phyloP scores from a whole-genome alignment of 2,329 filamentous ascomycete species.

The Colletotrichum tropicale region DNA sequence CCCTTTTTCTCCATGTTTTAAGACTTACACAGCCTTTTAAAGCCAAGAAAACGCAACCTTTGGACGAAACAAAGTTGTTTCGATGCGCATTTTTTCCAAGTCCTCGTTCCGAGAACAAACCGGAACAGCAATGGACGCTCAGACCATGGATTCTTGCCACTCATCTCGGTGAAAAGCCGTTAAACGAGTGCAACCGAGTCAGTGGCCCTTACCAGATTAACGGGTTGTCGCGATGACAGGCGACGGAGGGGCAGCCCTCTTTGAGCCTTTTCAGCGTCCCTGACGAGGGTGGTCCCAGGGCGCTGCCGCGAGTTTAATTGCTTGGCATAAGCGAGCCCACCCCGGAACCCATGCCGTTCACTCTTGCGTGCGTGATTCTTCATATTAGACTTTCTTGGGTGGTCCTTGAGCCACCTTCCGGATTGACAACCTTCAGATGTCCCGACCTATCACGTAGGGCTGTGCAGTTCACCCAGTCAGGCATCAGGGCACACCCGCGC shows the following conservation, averaged over 20 bases:
- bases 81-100: background rate
- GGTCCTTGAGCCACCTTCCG: background rate
- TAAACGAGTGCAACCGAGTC: background rate
- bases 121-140: background rate
- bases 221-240: background rate
- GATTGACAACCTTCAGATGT: background rate
- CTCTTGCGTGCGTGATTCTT: background rate
- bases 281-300: background rate
- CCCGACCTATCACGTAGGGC: background rate
- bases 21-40: background rate
- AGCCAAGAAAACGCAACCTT: background rate
- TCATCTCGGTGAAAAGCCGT: background rate
- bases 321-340: background rate
- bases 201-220: background rate
- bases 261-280: background rate
- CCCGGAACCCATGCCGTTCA: background rate
- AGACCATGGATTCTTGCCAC: background rate
- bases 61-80: slow-evolving; percentile 5
- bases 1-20: background rate
- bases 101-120: background rate
- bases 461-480: background rate
- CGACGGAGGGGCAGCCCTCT: background rate
- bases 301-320: background rate
- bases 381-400: background rate
- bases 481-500: background rate